Percentiles rank a stretch among this genome's conserved stretches.
phyloP scores from a whole-genome alignment of 371 early-diverging fungal genomes.

The Mucor indicus region DNA sequence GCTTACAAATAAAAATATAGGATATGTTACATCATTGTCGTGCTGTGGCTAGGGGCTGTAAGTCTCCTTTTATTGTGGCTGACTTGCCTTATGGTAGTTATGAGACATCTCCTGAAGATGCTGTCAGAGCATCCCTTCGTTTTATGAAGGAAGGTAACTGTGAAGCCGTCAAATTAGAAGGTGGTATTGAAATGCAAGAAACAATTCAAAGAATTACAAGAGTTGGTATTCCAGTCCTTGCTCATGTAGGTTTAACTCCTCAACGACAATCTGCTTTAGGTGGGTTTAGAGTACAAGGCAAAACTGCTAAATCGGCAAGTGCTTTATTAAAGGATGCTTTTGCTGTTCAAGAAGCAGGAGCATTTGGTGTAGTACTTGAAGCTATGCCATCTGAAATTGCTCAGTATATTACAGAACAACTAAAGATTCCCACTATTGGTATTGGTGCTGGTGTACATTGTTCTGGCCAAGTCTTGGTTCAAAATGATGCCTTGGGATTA shows the following conservation, averaged over 20 bases:
- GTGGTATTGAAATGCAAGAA: conserved; percentile 80
- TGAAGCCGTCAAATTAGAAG: conserved; percentile 97
- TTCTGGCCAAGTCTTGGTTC: conserved; percentile 93
- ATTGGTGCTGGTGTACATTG: conserved; percentile 91
- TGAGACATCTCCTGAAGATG: conserved; percentile 71
- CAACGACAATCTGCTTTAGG: conserved; percentile 86
- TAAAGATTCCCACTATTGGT: conserved; percentile 91
- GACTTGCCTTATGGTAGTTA: conserved; percentile 95
- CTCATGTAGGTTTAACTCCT: conserved; percentile 94
- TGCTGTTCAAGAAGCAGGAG: conserved; percentile 91
- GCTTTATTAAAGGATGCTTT: conserved; percentile 81
- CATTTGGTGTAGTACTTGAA: conserved; percentile 89
- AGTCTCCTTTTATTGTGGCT: conserved; percentile 73
- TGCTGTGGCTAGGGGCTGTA: conserved; percentile 84
- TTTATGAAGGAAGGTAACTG: conserved; percentile 84
- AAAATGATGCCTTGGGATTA: conserved; percentile 84
- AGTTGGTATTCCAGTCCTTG: conserved; percentile 90
- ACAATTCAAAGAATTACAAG: conserved; percentile 71
- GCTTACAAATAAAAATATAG: no score
- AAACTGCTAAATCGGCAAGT: conserved; percentile 73
- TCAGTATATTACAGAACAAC: conserved; percentile 67
- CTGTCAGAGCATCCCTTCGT: conserved; percentile 74
- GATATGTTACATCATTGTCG: conserved; percentile 95
- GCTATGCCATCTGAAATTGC: conserved; percentile 91
- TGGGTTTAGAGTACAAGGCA: conserved; percentile 92